Conservation (phyloP, 768 basidiomycete species). For the Leccinum disarticulatum region DNA sequence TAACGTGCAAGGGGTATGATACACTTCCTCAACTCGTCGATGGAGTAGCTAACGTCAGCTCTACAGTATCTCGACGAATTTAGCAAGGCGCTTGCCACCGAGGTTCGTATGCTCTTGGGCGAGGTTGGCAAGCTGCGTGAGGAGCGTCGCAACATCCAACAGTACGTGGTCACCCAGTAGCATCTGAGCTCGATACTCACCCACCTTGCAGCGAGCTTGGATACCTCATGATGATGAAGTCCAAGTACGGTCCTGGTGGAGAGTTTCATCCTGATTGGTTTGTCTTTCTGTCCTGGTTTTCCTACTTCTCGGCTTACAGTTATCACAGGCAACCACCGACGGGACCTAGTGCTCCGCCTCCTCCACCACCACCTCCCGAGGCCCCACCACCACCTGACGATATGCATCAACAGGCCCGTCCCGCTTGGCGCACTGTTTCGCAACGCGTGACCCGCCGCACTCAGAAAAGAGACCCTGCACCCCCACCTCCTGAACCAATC, state of each 20-base stretch:
- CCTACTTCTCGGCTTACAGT: not conserved
- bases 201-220: constrained; percentile 63
- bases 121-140: constrained; percentile 85
- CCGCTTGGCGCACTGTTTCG: constrained; percentile 63
- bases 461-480: constrained; percentile 43
- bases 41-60: not conserved
- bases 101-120: constrained; percentile 78
- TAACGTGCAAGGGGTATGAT: constrained; percentile 70
- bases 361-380: constrained; percentile 44
- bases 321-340: constrained; percentile 45
- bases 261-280: constrained; percentile 83
- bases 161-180: constrained; percentile 48
- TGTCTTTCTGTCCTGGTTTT: constrained; percentile 6
- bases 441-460: constrained; percentile 38
- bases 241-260: constrained; percentile 82
- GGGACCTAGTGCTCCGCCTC: constrained; percentile 38
- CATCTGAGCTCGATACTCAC: constrained; percentile 4
- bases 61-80: constrained; percentile 82
- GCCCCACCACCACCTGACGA: constrained; percentile 46
- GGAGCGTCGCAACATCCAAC: constrained; percentile 73
- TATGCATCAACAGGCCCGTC: constrained; percentile 41
- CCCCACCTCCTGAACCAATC: constrained; percentile 32
- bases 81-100: constrained; percentile 77
- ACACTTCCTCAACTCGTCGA: constrained; percentile 2
- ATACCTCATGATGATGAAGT: constrained; percentile 62